Conservation (phyloP, 768 basidiomycete genomes). For the Boletus subcaerulescens region DNA sequence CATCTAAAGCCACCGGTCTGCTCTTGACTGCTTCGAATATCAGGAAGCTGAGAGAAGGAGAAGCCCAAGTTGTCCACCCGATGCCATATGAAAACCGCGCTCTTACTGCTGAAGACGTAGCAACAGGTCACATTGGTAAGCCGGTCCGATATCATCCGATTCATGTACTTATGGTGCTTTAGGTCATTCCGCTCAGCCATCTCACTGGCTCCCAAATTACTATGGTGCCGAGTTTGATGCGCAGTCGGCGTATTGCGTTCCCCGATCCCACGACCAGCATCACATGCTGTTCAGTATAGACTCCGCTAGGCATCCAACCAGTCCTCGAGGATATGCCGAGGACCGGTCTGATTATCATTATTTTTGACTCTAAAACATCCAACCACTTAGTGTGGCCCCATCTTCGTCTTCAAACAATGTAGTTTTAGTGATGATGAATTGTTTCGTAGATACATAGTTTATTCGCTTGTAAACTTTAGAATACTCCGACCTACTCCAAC, state of each 20-base stretch:
- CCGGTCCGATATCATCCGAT: background rate
- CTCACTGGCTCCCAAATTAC: background rate
- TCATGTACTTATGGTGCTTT: background rate
- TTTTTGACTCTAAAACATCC: background rate
- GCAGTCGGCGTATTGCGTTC: background rate
- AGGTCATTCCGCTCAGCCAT: conserved; percentile 1
- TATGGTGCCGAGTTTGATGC: background rate
- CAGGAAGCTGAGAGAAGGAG: background rate
- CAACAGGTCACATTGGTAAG: conserved; percentile 5
- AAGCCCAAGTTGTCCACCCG: background rate
- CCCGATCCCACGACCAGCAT: background rate
- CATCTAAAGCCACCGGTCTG: conserved; percentile 5
- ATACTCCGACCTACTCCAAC: background rate
- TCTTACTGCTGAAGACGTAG: background rate
- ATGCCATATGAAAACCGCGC: background rate
- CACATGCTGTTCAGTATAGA: background rate
- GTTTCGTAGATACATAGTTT: background rate
- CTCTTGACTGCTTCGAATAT: conserved; percentile 1
- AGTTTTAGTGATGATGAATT: background rate
- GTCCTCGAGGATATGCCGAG: background rate
- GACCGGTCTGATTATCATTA: background rate
- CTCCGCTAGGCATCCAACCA: background rate
- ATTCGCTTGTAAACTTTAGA: background rate
- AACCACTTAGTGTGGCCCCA: background rate
- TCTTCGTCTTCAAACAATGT: background rate